Evolutionary conservation across 192 early-diverging fungal species (phyloP).

Genomic region (Umbelopsis vinacea): DNA sequence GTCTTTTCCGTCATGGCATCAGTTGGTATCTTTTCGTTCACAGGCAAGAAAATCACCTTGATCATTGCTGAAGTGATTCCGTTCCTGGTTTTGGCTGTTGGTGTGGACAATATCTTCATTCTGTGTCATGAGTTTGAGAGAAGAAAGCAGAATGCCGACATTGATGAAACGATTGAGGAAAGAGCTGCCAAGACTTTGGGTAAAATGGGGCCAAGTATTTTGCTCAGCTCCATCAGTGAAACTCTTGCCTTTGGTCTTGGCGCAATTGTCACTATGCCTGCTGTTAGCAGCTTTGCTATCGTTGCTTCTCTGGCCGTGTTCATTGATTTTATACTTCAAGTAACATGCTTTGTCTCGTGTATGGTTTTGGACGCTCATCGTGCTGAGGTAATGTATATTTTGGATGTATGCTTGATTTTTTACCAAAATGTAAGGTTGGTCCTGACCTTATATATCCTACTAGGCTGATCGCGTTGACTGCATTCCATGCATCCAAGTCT

Average conservation of each 20-base stretch:
- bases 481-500: constrained; percentile 54
- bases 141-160: constrained; percentile 39
- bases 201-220: constrained; percentile 64
- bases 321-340: constrained; percentile 67
- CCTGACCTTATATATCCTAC: not conserved
- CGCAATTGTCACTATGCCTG: constrained; percentile 67
- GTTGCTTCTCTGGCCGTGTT: constrained; percentile 68
- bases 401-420: not conserved
- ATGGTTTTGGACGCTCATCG: constrained; percentile 61
- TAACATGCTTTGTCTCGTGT: constrained; percentile 64
- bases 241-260: constrained; percentile 68
- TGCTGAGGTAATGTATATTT: constrained; percentile 43
- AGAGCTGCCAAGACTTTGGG: constrained; percentile 61
- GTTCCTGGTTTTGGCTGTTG: constrained; percentile 68
- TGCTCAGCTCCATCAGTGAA: constrained; percentile 62
- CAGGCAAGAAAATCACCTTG: constrained; percentile 63
- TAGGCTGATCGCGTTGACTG: constrained; percentile 56
- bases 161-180: constrained; percentile 58
- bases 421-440: not conserved
- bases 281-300: constrained; percentile 70
- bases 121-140: constrained; percentile 65
- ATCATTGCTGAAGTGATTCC: constrained; percentile 76
- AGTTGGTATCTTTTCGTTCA: constrained; percentile 63
- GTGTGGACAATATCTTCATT: constrained; percentile 74
- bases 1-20: constrained; percentile 62